A percentile compares a stretch with the other conserved stretches of the same genome.
These are phyloP conservation scores for Tuber magnatum DNA, from an alignment of 495 filamentous ascomycete species.

Conservation along the genomic window DNA sequence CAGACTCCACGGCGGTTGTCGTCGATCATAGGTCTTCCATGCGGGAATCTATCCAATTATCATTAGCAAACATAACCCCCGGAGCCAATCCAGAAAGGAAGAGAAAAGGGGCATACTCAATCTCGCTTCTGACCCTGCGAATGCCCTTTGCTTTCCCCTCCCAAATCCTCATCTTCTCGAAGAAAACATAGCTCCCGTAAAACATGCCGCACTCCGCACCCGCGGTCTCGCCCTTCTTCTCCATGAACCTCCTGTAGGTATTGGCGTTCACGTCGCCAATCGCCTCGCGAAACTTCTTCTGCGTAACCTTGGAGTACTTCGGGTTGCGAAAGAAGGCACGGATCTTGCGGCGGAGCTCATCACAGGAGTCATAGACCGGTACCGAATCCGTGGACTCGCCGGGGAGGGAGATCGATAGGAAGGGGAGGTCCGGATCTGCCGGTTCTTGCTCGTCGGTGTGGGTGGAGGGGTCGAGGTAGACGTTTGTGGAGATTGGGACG, in stretches of 20 bases:
- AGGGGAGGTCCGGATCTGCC: not conserved
- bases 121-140: conserved; percentile 51
- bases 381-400: conserved; percentile 37
- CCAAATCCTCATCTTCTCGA: conserved; percentile 55
- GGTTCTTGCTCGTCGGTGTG: conserved; percentile 1
- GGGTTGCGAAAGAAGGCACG: conserved; percentile 45
- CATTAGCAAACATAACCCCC: conserved; percentile 9
- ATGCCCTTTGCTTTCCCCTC: conserved; percentile 52
- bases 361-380: conserved; percentile 51
- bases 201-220: conserved; percentile 47
- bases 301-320: conserved; percentile 45
- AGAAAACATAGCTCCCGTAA: conserved; percentile 53
- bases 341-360: conserved; percentile 54
- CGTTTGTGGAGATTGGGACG: conserved; percentile 8
- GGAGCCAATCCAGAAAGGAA: not conserved
- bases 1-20: conserved; percentile 21
- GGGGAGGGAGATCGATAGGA: not conserved
- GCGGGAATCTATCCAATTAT: not conserved
- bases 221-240: conserved; percentile 45
- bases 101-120: conserved; percentile 35
- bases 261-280: conserved; percentile 43
- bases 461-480: not conserved
- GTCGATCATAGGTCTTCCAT: conserved; percentile 14
- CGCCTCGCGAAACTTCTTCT: conserved; percentile 51
- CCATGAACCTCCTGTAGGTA: conserved; percentile 48